Conservation (phyloP, 2,329 filamentous ascomycete genomes). For the Diaporthe vaccinii region DNA sequence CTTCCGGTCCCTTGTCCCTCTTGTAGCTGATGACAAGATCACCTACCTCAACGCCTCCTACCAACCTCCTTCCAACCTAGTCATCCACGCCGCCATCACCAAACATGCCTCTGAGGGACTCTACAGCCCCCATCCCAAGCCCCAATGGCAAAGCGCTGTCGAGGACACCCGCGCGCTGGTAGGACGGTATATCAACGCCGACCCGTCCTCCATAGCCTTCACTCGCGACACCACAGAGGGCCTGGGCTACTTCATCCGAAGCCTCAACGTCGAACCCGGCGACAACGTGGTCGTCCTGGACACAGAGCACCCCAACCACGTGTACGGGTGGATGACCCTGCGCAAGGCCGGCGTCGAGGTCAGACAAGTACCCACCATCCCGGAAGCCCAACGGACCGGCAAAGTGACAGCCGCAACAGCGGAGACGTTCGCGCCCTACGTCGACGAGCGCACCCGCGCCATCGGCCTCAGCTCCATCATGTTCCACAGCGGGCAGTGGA, state of each 20-base stretch:
- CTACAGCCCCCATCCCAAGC: constrained; percentile 44
- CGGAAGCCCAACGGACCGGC: constrained; percentile 7
- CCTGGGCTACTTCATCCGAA: constrained; percentile 47
- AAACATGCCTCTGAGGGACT: constrained; percentile 47
- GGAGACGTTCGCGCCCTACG: constrained; percentile 47
- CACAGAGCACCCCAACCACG: constrained; percentile 51
- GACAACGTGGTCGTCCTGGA: constrained; percentile 52
- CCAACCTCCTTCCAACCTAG: constrained; percentile 49
- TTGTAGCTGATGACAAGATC: constrained; percentile 39
- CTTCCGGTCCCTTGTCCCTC: constrained; percentile 44
- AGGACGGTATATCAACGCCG: constrained; percentile 49
- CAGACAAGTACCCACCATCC: constrained; percentile 44
- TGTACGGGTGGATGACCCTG: constrained; percentile 49
- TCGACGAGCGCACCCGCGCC: constrained; percentile 48
- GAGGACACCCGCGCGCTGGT: constrained; percentile 45
- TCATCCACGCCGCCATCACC: constrained; percentile 49
- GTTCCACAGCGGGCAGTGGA: constrained; percentile 51
- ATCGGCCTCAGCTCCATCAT: constrained; percentile 51
- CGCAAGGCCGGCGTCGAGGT: constrained; percentile 48
- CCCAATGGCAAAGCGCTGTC: constrained; percentile 43
- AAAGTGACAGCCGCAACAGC: constrained; percentile 41
- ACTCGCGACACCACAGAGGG: constrained; percentile 52
- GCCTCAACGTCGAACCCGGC: constrained; percentile 45
- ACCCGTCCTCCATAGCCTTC: constrained; percentile 46
- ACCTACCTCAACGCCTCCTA: constrained; percentile 50